Evolutionary conservation across 2,329 filamentous ascomycete genomes (phyloP), one percentile per base, ranked within the genome.

Genomic region (Trichoderma arundinaceum): DNA sequence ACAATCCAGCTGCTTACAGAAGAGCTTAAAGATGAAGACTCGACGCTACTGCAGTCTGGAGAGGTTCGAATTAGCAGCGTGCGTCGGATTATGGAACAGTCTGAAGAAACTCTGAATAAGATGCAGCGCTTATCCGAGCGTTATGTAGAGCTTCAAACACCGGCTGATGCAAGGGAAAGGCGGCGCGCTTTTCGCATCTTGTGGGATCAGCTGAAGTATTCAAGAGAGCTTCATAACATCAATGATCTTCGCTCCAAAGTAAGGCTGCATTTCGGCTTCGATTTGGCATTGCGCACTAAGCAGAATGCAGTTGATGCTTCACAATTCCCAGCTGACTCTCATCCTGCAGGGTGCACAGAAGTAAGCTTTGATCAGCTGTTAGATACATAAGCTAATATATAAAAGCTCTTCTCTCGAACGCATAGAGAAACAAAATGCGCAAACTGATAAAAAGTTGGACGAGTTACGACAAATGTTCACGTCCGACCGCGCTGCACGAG

Each of bases 311-410:
- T 15, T 49, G 15, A 49, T 49, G 46, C 22, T 32, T 49, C 46
- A 49, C 15, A 49, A 49, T 13, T 54, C 52, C n/a, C 52, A 54
- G 7, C 12, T 41, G 0, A 1, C 52, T 5, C 52, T 41, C 8
- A 41, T 22, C 13, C 2, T 39, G 52, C 52, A 54, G 10, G 52
- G 35, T n/a, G 52, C 52, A 39, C 52, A 54, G 39, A 39, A 54
- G 52, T 54, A 13, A 32, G 46, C 6, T 1, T n/a, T 17, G 13
- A 3, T 2, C 2, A 4, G 9, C 13, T 7, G 2, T 8, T 15
- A 13, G 7, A 10, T 12, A 32, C 13, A 3, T 13, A 12, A 15
- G 6, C 12, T 49, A 49, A 49, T 1, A 1, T 1, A 8, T 6
- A 7, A 7, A 15, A 49, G 46, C 15, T 49, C 46, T 8, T 49